phyloP scores from a whole-genome alignment of 2,329 filamentous ascomycete species.

The Colletotrichum paranaense region DNA sequence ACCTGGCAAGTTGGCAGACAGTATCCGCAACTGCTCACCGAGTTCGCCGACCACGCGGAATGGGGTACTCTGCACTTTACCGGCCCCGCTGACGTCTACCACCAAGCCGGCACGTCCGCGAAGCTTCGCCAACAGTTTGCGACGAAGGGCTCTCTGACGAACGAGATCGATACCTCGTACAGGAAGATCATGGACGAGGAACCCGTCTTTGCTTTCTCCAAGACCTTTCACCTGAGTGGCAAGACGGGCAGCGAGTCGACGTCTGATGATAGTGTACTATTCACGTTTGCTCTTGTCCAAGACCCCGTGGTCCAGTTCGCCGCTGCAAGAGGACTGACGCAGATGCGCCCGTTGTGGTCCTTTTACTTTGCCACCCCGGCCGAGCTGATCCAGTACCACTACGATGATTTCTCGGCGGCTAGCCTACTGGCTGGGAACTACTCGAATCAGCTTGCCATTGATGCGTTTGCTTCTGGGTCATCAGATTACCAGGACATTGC shows the following conservation, averaged over 20 bases:
- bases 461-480: constrained; percentile 80
- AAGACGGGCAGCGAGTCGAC: constrained; percentile 27
- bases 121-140: constrained; percentile 77
- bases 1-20: constrained; percentile 73
- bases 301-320: constrained; percentile 85
- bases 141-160: constrained; percentile 71
- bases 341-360: constrained; percentile 84
- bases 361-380: constrained; percentile 75
- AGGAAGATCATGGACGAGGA: constrained; percentile 80
- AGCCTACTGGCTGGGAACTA: constrained; percentile 76
- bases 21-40: constrained; percentile 77
- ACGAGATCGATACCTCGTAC: constrained; percentile 74
- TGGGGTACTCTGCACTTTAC: constrained; percentile 87
- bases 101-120: constrained; percentile 78
- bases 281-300: constrained; percentile 82
- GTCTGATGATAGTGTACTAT: constrained; percentile 69
- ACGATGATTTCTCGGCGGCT: constrained; percentile 76
- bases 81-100: constrained; percentile 72
- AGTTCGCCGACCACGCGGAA: constrained; percentile 79
- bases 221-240: constrained; percentile 65
- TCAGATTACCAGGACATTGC: constrained; percentile 82
- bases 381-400: constrained; percentile 80
- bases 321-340: constrained; percentile 78
- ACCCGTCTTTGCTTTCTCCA: constrained; percentile 84
- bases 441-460: constrained; percentile 74